Percentiles rank a stretch among this genome's conserved stretches.
Conservation (phyloP, 2,329 filamentous ascomycete species). For the Aspergillus sp. region DNA sequence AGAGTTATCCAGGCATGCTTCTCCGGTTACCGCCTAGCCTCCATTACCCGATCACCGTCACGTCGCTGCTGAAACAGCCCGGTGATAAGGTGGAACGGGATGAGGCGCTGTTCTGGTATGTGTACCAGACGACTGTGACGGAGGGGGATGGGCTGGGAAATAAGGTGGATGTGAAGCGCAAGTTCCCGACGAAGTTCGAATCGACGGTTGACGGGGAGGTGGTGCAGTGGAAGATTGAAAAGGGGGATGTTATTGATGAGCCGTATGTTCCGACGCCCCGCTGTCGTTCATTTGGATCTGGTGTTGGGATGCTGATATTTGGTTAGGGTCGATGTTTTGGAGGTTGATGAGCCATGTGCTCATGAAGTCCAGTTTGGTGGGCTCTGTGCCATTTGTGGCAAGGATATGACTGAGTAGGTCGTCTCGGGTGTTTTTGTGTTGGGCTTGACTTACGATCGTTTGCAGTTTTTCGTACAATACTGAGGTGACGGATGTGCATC, state of each 20-base stretch:
- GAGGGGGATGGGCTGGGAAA: slow-evolving; percentile 73
- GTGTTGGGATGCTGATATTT: not conserved
- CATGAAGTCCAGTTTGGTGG: slow-evolving; percentile 91
- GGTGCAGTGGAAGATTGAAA: slow-evolving; percentile 69
- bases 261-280: slow-evolving; percentile 37
- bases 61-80: slow-evolving; percentile 73
- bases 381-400: slow-evolving; percentile 87
- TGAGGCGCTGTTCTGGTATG: slow-evolving; percentile 81
- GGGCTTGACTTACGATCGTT: slow-evolving; percentile 1
- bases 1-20: slow-evolving; percentile 42
- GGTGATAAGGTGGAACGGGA: slow-evolving; percentile 75
- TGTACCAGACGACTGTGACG: slow-evolving; percentile 73
- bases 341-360: slow-evolving; percentile 86
- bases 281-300: not conserved
- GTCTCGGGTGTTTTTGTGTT: not conserved
- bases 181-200: slow-evolving; percentile 77
- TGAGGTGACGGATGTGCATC: slow-evolving; percentile 73
- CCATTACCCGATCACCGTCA: slow-evolving; percentile 92
- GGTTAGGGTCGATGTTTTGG: slow-evolving; percentile 62
- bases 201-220: slow-evolving; percentile 80
- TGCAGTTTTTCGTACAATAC: slow-evolving; percentile 72
- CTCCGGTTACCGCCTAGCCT: slow-evolving; percentile 58
- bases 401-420: slow-evolving; percentile 83
- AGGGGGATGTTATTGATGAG: slow-evolving; percentile 46
- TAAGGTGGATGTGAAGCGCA: slow-evolving; percentile 66